Evolutionary conservation across 2,329 filamentous ascomycete genomes (phyloP).

Genomic region (Hypomyces rosellus): DNA sequence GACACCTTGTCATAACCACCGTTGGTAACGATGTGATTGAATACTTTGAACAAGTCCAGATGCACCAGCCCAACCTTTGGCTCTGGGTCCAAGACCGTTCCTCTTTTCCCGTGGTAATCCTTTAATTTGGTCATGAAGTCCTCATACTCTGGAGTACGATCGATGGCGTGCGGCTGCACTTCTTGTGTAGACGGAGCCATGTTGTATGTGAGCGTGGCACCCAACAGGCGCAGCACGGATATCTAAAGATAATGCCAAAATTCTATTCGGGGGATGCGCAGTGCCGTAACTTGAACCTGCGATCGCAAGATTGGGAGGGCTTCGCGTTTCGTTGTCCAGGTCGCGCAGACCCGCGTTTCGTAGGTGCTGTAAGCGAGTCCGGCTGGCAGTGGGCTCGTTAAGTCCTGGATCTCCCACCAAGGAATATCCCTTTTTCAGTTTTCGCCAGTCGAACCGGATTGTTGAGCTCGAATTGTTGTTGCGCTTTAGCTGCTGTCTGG

Average conservation of each 20-base stretch:
- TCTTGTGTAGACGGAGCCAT: slow-evolving; percentile 25
- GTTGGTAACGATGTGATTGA: slow-evolving; percentile 66
- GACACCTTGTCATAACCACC: slow-evolving; percentile 84
- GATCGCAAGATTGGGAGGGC: neutral
- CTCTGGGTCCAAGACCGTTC: slow-evolving; percentile 71
- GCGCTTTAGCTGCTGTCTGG: neutral
- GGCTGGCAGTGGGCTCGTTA: neutral
- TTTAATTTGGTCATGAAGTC: slow-evolving; percentile 70
- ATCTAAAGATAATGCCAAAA: no score
- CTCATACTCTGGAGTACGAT: slow-evolving; percentile 63
- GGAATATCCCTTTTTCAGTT: neutral
- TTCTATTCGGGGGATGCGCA: neutral
- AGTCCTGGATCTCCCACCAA: neutral
- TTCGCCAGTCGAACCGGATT: neutral
- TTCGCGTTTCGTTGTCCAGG: slow-evolving; percentile 2
- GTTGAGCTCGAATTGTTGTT: neutral
- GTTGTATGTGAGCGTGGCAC: neutral
- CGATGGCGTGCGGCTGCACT: slow-evolving; percentile 40
- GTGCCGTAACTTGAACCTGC: neutral
- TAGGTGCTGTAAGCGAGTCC: neutral
- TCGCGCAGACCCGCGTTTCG: neutral
- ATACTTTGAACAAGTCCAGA: slow-evolving; percentile 72
- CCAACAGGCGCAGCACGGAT: no score
- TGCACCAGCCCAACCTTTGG: slow-evolving; percentile 73
- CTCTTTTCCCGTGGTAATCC: slow-evolving; percentile 71